These are phyloP conservation scores for Endocarpon pusillum DNA, from an alignment of 495 filamentous ascomycete species.

Conservation along the genomic window DNA sequence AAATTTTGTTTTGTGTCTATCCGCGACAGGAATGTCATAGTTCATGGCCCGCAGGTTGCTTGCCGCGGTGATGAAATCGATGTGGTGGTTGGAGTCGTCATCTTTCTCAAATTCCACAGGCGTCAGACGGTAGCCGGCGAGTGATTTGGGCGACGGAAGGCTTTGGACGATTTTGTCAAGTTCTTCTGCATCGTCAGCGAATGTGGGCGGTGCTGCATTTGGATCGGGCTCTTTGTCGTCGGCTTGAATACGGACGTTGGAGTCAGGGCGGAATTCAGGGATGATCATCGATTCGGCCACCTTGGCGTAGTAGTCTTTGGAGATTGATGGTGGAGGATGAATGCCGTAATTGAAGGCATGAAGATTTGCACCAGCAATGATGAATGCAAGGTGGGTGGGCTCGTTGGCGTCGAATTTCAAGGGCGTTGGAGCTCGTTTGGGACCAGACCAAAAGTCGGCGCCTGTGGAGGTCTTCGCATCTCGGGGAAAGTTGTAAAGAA, in stretches of 20 bases:
- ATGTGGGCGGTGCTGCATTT: conserved; percentile 43
- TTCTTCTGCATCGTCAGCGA: conserved; percentile 54
- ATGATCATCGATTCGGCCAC: conserved; percentile 88
- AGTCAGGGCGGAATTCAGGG: conserved; percentile 84
- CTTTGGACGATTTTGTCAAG: conserved; percentile 45
- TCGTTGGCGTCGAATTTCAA: conserved; percentile 76
- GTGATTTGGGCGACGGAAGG: conserved; percentile 60
- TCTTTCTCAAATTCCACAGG: conserved; percentile 99
- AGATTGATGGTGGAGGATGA: conserved; percentile 49
- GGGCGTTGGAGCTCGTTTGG: conserved; percentile 89
- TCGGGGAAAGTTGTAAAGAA: conserved; percentile 95
- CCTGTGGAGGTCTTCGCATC: conserved; percentile 78
- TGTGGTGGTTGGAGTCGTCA: conserved; percentile 94
- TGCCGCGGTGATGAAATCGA: conserved; percentile 95
- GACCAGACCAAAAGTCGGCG: conserved; percentile 93
- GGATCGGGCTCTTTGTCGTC: conserved; percentile 91
- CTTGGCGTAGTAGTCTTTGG: conserved; percentile 50
- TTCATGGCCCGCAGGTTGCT: conserved; percentile 96
- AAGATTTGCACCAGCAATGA: conserved; percentile 77
- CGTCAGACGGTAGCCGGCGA: conserved; percentile 71
- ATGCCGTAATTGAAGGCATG: conserved; percentile 98
- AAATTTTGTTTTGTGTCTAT: conserved; percentile 96
- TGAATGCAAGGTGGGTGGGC: conserved; percentile 67
- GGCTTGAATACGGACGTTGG: conserved; percentile 91
- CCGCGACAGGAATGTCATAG: conserved; percentile 83